phyloP scores from a whole-genome alignment of 331 rosid species.

The Prunus yedoensis region DNA sequence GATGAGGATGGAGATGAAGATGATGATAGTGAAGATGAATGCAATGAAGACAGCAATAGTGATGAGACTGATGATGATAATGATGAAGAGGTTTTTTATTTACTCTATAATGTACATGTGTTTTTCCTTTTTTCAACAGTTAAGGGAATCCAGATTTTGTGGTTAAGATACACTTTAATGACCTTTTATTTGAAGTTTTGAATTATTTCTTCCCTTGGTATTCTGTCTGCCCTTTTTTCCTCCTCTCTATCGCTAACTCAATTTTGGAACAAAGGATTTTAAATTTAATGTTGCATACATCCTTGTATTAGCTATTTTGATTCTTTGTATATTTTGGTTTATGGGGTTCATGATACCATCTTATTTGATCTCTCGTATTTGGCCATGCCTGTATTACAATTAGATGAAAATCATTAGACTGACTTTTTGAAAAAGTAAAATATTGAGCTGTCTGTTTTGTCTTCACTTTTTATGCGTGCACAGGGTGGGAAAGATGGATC shows the following conservation, averaged over 20 bases:
- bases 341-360: not conserved
- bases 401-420: not conserved
- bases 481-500: constrained; percentile 48
- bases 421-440: not conserved
- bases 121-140: not conserved
- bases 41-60: constrained; percentile 32
- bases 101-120: not conserved
- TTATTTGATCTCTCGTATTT: constrained; percentile 21
- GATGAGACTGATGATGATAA: constrained; percentile 58
- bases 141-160: not conserved
- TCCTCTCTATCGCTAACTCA: not conserved
- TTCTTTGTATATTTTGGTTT: not conserved
- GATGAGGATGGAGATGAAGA: constrained; percentile 61
- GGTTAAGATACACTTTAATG: not conserved
- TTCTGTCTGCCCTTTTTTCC: not conserved
- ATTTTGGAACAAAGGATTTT: not conserved
- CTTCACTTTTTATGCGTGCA: constrained; percentile 13
- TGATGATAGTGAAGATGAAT: constrained; percentile 43
- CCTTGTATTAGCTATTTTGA: not conserved
- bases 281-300: not conserved
- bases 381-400: not conserved
- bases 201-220: not conserved
- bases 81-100: constrained; percentile 56
- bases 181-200: not conserved
- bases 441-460: not conserved